Evolutionary conservation across 176 grass and related monocot genomes (phyloP).

Genomic region (Ensete glaucum): DNA sequence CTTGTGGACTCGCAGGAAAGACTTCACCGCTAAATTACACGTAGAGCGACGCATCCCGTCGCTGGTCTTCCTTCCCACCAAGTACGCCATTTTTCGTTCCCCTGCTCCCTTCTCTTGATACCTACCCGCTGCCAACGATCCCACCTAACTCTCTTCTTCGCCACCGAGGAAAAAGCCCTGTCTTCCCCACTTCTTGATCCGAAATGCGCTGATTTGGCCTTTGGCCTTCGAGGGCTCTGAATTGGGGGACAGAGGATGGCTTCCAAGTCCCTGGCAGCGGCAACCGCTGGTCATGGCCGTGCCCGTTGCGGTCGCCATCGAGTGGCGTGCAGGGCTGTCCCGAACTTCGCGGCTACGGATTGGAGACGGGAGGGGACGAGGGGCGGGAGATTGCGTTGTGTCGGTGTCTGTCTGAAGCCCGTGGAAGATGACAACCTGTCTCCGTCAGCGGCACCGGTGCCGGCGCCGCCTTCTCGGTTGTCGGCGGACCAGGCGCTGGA

Average conservation of each 20-base stretch:
- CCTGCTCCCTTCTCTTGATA: not conserved
- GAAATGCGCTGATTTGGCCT: not conserved
- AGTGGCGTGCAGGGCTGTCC: not conserved
- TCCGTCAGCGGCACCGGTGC: not conserved
- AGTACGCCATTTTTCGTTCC: not conserved
- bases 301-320: not conserved
- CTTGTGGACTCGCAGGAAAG: too few species aligned
- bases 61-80: not conserved
- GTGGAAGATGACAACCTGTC: slow-evolving; percentile 8
- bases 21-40: too few species aligned
- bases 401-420: not conserved
- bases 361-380: not conserved
- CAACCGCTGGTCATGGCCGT: not conserved
- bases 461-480: not conserved
- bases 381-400: not conserved
- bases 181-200: not conserved
- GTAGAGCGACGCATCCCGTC: too few species aligned
- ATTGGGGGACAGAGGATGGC: not conserved
- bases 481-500: not conserved
- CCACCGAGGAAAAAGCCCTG: too few species aligned
- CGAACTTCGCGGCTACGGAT: not conserved
- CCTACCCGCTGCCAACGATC: not conserved
- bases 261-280: not conserved
- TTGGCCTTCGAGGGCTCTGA: not conserved
- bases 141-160: not conserved